A percentile compares a stretch with the other conserved stretches of the same genome.
Evolutionary conservation across 73 alveolate genomes (phyloP).

Genomic region (Durusdinium trenchii): DNA sequence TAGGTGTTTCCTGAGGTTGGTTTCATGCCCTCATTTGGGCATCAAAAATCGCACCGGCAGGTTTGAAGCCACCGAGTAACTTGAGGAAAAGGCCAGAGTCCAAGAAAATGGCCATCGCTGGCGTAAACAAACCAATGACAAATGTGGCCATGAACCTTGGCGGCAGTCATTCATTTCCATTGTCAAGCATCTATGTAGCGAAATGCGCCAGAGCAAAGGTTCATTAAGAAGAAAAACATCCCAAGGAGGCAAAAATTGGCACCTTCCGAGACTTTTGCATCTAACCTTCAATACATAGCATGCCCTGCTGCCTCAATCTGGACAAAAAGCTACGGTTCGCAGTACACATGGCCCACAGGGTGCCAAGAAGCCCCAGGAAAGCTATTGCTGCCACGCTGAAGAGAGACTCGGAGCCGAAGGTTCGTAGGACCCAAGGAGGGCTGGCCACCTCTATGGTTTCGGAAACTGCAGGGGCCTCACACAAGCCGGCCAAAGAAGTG

Average conservation of each 20-base stretch:
- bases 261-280: background rate
- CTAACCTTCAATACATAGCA: background rate
- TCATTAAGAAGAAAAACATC: background rate
- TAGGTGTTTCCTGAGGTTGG: too few species aligned
- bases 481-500: too few species aligned
- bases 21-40: too few species aligned
- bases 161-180: too few species aligned
- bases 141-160: slow-evolving; percentile 50
- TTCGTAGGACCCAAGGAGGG: slow-evolving; percentile 55
- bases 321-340: background rate
- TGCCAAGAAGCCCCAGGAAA: background rate
- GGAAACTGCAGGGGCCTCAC: slow-evolving; percentile 24
- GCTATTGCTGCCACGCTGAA: slow-evolving; percentile 18
- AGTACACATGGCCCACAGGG: background rate
- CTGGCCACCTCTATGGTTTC: slow-evolving; percentile 20
- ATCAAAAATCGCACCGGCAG: too few species aligned
- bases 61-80: slow-evolving; percentile 5
- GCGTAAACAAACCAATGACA: slow-evolving; percentile 38
- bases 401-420: slow-evolving; percentile 19
- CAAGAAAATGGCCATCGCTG: slow-evolving; percentile 69
- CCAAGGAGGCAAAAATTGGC: background rate
- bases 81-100: slow-evolving; percentile 39
- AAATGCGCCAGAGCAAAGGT: background rate
- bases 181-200: too few species aligned
- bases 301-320: too few species aligned